Base-by-base conservation (phyloP, 75 land plant species). In the Ceratopteris richardii region DNA sequence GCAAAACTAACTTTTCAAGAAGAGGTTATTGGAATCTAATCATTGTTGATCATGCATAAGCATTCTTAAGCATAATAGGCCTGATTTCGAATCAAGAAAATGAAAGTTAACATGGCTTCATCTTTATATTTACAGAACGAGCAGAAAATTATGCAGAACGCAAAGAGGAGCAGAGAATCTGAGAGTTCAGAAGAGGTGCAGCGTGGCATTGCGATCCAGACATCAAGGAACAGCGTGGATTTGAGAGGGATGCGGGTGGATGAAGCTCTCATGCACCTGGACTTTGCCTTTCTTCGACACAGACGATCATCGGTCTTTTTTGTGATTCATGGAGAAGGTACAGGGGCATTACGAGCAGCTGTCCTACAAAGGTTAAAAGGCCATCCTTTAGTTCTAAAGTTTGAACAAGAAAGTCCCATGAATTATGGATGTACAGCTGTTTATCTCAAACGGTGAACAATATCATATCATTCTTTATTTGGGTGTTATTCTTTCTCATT, bases 381-480 rank as follows among this genome's bases (percentile, higher is more conserved):
- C 18, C 81, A 90, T 60, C 90, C 84, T 6, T 75, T 79, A 7
- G 81, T 90, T 17, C 67, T 66, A 55, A 90, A 83, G 65, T 83
- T 83, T 59, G 91, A 90, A 65, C 72, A 79, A 29, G 86, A 86
- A 58, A 82, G 78, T 60, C 69, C 85, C 0, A 74, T 77, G 79
- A 90, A 83, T 63, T 70, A 71, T 72, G 91, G 96, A 20, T 86
- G 91, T 51, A 86, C 91, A 21, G 56, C 81, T 50, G 96, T 75
- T 40, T 90, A 75, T 44, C 70, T 89, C 48, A 80, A 82, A 28
- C 82, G 55, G 57, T 33, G 9, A n/a, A n/a, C n/a, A n/a, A n/a
- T n/a, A n/a, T n/a, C n/a, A n/a, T n/a, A n/a, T n/a, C n/a, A n/a
- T n/a, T n/a, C n/a, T n/a, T n/a, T n/a, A n/a, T n/a, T n/a, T n/a